Evolutionary conservation across 306 rosid species (phyloP), one percentile per base, ranked within the genome.

Genomic region (Citrullus amarus): DNA sequence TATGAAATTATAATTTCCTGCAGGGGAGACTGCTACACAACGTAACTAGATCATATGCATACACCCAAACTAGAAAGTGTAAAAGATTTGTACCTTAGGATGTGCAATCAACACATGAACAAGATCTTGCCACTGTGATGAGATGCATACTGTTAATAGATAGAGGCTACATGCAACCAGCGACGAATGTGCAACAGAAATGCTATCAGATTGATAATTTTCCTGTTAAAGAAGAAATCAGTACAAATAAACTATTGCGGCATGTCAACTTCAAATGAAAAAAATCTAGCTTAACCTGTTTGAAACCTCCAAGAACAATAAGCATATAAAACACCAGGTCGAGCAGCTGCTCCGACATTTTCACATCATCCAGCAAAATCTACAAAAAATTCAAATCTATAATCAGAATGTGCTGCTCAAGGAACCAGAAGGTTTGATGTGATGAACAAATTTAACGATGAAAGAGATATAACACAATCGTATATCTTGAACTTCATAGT

Each of bases 361-460:
- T 92, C 56, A 87, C 92, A 83, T 95, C 96, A 77, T 91, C 98
- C 17, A 92, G 88, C 83, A 92, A 83, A 87, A 90, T 86, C 98
- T 92, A 93, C 54, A 80, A 85, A 81, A 9, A 1, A 44, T 8
- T 28, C 48, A 62, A 77, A 28, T 63, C 46, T 28, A 30, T 17
- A 34, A 32, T 70, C 17, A 65, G 58, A 77, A 39, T 77, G 63
- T 59, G 32, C 46, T 43, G 32, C 32, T 50, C 22, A 8, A 75
- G n/a, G 44, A 74, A 17, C 50, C 76, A 50, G 22, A 34, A 44
- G 50, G 54, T 72, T n/a, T 34, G 74, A 36, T 71, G 57, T 38
- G n/a, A 38, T n/a, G 46, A 44, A 76, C 5, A 76, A 50, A 73
- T 30, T 30, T 22, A 71, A 46, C 6, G 22, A 50, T 5, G 18